These are phyloP conservation scores for Sporobolomyces phaffii DNA, from an alignment of 768 basidiomycete species.

Conservation along the genomic window DNA sequence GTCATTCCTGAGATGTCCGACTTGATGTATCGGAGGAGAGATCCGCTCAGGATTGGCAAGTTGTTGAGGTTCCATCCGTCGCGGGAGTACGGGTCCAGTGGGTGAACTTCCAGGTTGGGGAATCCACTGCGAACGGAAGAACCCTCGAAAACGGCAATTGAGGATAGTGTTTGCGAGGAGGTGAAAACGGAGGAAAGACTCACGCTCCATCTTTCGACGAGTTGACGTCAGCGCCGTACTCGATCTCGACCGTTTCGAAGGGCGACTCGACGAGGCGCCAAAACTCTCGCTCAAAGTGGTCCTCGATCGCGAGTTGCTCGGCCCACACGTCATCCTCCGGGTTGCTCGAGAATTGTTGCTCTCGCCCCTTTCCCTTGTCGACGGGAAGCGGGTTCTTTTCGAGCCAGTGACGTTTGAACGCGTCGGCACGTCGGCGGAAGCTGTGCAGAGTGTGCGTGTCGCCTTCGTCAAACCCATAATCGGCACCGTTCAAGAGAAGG, in stretches of 20 bases:
- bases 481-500: slow-evolving; percentile 81
- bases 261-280: slow-evolving; percentile 90
- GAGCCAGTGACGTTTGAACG: slow-evolving; percentile 87
- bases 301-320: slow-evolving; percentile 58
- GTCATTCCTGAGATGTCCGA: slow-evolving; percentile 99
- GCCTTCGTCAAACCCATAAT: slow-evolving; percentile 97
- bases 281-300: slow-evolving; percentile 89
- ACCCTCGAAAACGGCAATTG: neutral
- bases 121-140: slow-evolving; percentile 63
- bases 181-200: slow-evolving; percentile 39
- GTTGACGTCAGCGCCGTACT: slow-evolving; percentile 99
- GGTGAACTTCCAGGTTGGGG: slow-evolving; percentile 91
- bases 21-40: slow-evolving; percentile 92
- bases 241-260: slow-evolving; percentile 88
- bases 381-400: slow-evolving; percentile 51
- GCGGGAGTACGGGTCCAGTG: slow-evolving; percentile 73
- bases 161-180: neutral
- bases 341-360: slow-evolving; percentile 47
- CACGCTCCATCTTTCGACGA: slow-evolving; percentile 96
- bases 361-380: slow-evolving; percentile 56
- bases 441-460: slow-evolving; percentile 87
- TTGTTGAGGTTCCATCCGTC: slow-evolving; percentile 99
- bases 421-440: slow-evolving; percentile 83
- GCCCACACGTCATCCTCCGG: slow-evolving; percentile 32
- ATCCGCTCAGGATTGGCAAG: slow-evolving; percentile 76